phyloP scores from a whole-genome alignment of 352 stramenopile species.

The Phytophthora pinifolia region DNA sequence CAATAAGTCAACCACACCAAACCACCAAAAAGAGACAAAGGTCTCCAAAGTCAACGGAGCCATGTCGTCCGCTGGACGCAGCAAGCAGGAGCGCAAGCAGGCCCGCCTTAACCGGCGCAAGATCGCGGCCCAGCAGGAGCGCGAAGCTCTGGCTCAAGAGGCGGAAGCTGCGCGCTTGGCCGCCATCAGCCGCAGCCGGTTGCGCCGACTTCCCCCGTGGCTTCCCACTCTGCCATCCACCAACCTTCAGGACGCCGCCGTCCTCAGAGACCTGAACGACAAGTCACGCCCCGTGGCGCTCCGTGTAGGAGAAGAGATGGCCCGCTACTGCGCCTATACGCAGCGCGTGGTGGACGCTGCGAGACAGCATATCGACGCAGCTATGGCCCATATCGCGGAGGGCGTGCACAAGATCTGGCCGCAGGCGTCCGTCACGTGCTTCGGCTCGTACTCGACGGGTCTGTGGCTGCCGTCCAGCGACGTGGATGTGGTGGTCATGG shows the following conservation, averaged over 20 bases:
- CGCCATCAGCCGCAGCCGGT: slow-evolving; percentile 27
- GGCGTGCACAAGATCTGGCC: slow-evolving; percentile 76
- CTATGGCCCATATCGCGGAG: slow-evolving; percentile 64
- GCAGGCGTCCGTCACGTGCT: slow-evolving; percentile 67
- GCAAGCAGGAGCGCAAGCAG: slow-evolving; percentile 49
- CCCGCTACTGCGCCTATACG: slow-evolving; percentile 65
- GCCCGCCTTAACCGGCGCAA: slow-evolving; percentile 41
- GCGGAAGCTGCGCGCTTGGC: slow-evolving; percentile 29
- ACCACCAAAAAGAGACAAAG: slow-evolving; percentile 9
- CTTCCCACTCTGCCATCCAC: slow-evolving; percentile 26
- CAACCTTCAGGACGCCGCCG: slow-evolving; percentile 15
- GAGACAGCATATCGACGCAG: slow-evolving; percentile 65
- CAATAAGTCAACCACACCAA: slow-evolving; percentile 8
- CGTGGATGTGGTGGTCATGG: slow-evolving; percentile 88
- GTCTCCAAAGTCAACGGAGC: background rate
- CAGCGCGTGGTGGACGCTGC: slow-evolving; percentile 53
- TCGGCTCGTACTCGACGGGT: slow-evolving; percentile 84
- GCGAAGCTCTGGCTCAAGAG: slow-evolving; percentile 26
- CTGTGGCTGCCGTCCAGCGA: slow-evolving; percentile 90
- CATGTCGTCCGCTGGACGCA: slow-evolving; percentile 16
- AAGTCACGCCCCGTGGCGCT: slow-evolving; percentile 9
- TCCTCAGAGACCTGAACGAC: slow-evolving; percentile 31
- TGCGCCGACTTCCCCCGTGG: slow-evolving; percentile 35
- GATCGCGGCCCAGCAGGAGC: slow-evolving; percentile 28
- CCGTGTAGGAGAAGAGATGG: slow-evolving; percentile 61